Conservation (phyloP, 352 stramenopile species). For the Phytophthora aleatoria region DNA sequence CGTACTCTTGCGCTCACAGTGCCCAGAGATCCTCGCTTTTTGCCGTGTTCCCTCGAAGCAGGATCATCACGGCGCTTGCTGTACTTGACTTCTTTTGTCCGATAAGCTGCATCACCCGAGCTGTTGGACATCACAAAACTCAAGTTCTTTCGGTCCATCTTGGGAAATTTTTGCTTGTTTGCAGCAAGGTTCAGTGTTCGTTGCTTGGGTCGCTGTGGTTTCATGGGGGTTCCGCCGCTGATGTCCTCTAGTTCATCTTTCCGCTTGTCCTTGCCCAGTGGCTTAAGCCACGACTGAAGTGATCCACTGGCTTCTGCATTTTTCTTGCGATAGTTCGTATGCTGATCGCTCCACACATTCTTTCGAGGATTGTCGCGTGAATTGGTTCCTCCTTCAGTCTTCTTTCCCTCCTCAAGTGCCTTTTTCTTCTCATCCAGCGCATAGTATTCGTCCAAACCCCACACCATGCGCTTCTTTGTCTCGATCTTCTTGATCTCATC, state of each 20-base stretch:
- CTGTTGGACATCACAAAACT: conserved; percentile 23
- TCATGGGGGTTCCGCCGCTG: conserved; percentile 9
- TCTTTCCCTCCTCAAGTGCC: conserved; percentile 3
- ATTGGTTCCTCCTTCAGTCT: background rate
- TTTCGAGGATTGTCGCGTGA: conserved; percentile 8
- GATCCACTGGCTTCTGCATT: conserved; percentile 2
- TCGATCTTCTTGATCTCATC: conserved; percentile 38
- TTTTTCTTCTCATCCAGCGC: conserved; percentile 35
- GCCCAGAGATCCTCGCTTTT: conserved; percentile 26
- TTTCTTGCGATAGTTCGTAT: conserved; percentile 22
- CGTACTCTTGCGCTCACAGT: conserved; percentile 32
- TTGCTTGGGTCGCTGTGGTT: conserved; percentile 15
- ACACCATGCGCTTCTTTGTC: conserved; percentile 24
- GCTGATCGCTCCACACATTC: conserved; percentile 25
- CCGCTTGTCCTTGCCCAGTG: background rate
- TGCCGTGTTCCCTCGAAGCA: conserved; percentile 10
- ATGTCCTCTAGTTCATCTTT: conserved; percentile 18
- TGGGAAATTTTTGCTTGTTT: conserved; percentile 9
- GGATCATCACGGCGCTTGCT: background rate
- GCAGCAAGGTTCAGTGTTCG: conserved; percentile 19
- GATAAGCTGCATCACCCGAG: conserved; percentile 5
- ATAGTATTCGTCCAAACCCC: conserved; percentile 40
- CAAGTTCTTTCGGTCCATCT: conserved; percentile 27
- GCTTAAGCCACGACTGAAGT: conserved; percentile 26
- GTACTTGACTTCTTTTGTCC: conserved; percentile 14